Evolutionary conservation across 139 green algal genomes (phyloP).

Genomic region (Dunaliella sp.): DNA sequence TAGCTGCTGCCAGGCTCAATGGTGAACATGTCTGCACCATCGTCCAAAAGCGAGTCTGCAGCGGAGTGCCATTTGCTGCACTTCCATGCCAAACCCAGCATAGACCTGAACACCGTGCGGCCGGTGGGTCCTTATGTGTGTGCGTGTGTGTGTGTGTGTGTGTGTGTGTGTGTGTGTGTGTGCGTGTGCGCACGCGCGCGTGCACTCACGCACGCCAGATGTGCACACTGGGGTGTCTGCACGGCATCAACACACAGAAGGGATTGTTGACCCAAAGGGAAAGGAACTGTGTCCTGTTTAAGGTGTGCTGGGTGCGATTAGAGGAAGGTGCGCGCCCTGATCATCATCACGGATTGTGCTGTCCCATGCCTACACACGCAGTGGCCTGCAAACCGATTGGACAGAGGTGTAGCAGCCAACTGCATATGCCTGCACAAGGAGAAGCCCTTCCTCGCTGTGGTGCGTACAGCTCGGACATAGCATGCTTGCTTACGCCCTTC

Average conservation of each 20-base stretch:
- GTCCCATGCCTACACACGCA: too few species aligned
- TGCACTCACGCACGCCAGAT: background rate
- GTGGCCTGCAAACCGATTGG: conserved; percentile 14
- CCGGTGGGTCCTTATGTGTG: background rate
- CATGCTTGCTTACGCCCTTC: too few species aligned
- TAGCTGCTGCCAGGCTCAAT: too few species aligned
- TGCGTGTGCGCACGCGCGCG: background rate
- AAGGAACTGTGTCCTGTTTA: too few species aligned
- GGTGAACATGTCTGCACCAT: background rate
- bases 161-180: background rate
- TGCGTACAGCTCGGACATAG: too few species aligned
- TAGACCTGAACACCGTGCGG: background rate
- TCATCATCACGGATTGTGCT: too few species aligned
- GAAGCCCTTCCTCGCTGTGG: conserved; percentile 39
- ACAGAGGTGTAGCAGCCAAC: conserved; percentile 24
- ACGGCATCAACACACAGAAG: too few species aligned
- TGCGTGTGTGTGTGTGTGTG: background rate
- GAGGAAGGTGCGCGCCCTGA: too few species aligned
- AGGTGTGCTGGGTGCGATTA: too few species aligned
- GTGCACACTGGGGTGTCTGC: too few species aligned
- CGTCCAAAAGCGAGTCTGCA: background rate
- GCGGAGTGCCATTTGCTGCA: background rate
- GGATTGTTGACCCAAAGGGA: too few species aligned
- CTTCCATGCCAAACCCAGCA: background rate
- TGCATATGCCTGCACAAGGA: conserved; percentile 40